Evolutionary conservation across 2,329 filamentous ascomycete genomes (phyloP), one percentile per base, ranked within the genome.

Genomic region (Colletotrichum tropicale): DNA sequence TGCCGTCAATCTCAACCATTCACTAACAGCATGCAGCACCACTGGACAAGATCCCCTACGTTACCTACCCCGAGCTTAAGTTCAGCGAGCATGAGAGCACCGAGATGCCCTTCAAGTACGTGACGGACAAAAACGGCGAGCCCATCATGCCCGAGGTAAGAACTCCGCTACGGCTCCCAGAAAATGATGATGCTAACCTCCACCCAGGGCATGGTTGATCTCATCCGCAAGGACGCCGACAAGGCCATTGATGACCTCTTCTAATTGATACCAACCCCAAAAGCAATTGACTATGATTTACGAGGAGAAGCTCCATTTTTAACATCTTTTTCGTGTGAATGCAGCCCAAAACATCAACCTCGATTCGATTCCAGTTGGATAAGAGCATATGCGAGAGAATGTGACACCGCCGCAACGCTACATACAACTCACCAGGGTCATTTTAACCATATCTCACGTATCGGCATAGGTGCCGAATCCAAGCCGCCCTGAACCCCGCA

Each of bases 61-160:
- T 97, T 38, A 96, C 98, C 83, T 93, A 95, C 81, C 97, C 97
- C 0, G 96, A 98, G 82, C 91, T 99, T 82, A 93, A 93, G 82
- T 94, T 98, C 84, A 95, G 95, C 83, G 93, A 97, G 83, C 93
- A 98, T 81, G 97, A 99, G 86, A 97, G 94, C 83, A 98, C 96
- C 1, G 91, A 98, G 84, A 98, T 99, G 97, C 97, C 97, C 1
- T 99, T 99, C 85, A 95, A 97, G 79, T 99, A 99, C 83, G 96
- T 99, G 66, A 93, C 91, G 82, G 93, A 90, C 67, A 87, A 91
- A 13, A 88, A 94, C 72, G 95, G 94, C 60, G 89, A 95, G 79
- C 95, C 96, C 1, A 93, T 98, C 74, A 98, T 99, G 96, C 97
- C 97, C 26, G 90, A 94, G 87, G 96, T 98, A 85, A 86, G 89